These are phyloP conservation scores for Cladosporium sphaerospermum DNA, from an alignment of 2,329 filamentous ascomycete genomes.

Conservation along the genomic window DNA sequence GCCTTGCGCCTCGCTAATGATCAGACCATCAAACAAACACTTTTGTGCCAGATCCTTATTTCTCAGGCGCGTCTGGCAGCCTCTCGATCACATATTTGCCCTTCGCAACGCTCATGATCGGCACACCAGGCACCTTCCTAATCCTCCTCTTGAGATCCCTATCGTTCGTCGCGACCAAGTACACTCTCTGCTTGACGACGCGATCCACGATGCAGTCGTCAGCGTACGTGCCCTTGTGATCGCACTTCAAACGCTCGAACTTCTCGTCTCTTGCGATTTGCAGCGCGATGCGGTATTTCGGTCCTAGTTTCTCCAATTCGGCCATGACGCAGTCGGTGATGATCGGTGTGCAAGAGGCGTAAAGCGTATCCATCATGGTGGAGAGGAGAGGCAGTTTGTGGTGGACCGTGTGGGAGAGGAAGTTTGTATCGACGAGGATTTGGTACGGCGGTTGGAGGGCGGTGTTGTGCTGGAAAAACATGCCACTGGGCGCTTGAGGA, in stretches of 20 bases:
- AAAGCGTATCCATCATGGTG: slow-evolving; percentile 88
- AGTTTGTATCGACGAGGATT: slow-evolving; percentile 82
- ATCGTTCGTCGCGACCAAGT: slow-evolving; percentile 55
- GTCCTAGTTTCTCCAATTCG: slow-evolving; percentile 82
- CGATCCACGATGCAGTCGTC: slow-evolving; percentile 65
- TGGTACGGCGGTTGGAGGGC: slow-evolving; percentile 77
- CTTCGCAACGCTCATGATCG: slow-evolving; percentile 72
- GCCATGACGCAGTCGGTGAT: slow-evolving; percentile 80
- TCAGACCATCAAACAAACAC: slow-evolving; percentile 6
- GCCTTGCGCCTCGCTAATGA: slow-evolving; percentile 12
- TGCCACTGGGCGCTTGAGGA: slow-evolving; percentile 40
- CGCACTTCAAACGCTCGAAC: slow-evolving; percentile 79
- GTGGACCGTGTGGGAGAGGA: slow-evolving; percentile 83
- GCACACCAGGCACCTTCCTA: slow-evolving; percentile 73
- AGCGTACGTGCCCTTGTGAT: slow-evolving; percentile 82
- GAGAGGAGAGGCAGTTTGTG: slow-evolving; percentile 83
- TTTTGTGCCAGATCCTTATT: slow-evolving; percentile 26
- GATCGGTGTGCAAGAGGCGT: slow-evolving; percentile 82
- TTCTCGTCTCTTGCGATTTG: slow-evolving; percentile 83
- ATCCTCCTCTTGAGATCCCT: slow-evolving; percentile 75
- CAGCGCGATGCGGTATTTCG: slow-evolving; percentile 80
- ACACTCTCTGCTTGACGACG: slow-evolving; percentile 42
- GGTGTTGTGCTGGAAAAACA: slow-evolving; percentile 88
- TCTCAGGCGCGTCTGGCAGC: slow-evolving; percentile 74
- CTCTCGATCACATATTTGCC: slow-evolving; percentile 95